A percentile compares a stretch with the other conserved stretches of the same genome.
phyloP scores from a whole-genome alignment of 2,329 filamentous ascomycete genomes.

The Chaetomium olivaceum region DNA sequence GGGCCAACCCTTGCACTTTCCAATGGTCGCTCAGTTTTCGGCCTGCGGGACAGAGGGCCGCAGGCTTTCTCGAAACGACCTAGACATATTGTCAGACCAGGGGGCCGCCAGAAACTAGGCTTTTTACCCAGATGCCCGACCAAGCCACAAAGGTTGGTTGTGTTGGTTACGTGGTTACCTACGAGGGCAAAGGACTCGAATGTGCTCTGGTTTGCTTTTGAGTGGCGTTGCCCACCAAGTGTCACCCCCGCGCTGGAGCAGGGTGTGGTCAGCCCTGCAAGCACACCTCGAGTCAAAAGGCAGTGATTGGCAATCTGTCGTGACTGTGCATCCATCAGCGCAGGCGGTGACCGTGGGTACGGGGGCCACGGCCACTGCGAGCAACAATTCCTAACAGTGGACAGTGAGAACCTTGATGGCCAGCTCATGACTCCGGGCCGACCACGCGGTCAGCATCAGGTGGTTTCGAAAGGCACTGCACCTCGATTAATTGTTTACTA shows the following conservation, averaged over 20 bases:
- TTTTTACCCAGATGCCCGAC: background rate
- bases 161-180: too few species aligned
- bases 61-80: background rate
- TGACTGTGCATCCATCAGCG: background rate
- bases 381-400: too few species aligned
- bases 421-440: background rate
- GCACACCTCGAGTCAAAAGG: background rate
- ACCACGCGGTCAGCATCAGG: background rate
- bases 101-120: background rate
- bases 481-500: background rate
- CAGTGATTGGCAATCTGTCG: background rate
- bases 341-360: background rate
- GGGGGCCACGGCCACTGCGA: background rate
- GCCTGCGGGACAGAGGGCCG: background rate
- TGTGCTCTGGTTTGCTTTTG: too few species aligned
- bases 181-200: background rate
- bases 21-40: background rate
- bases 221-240: background rate
- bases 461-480: background rate
- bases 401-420: slow-evolving; percentile 1
- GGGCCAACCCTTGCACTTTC: slow-evolving; percentile 7
- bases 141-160: too few species aligned
- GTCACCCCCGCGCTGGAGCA: background rate
- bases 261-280: background rate
- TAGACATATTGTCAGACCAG: background rate